phyloP scores from a whole-genome alignment of 768 basidiomycete genomes.

The Boletus sp. region DNA sequence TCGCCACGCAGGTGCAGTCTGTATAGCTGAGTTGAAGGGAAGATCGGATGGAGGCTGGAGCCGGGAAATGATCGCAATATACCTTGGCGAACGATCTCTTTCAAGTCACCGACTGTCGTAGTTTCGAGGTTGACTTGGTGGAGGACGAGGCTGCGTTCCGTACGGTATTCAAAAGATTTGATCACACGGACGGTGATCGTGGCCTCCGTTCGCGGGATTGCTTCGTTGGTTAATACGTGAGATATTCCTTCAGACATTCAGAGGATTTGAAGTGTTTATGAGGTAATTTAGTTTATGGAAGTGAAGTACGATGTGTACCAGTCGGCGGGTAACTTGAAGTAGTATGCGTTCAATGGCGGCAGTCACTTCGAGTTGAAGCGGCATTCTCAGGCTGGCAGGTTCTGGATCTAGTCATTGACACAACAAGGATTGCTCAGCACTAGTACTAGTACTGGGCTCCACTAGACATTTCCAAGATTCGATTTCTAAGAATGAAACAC shows the following conservation, averaged over 20 bases:
- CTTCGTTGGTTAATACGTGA: conserved; percentile 58
- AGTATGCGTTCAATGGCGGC: too few species aligned
- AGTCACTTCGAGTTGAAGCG: too few species aligned
- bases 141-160: conserved; percentile 83
- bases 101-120: conserved; percentile 78
- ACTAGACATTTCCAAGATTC: too few species aligned
- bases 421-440: too few species aligned
- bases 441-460: too few species aligned
- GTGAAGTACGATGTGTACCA: too few species aligned
- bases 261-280: background rate
- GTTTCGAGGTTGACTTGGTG: conserved; percentile 75
- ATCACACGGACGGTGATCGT: conserved; percentile 90
- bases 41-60: conserved; percentile 2
- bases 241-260: conserved; percentile 37
- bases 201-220: conserved; percentile 68
- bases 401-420: too few species aligned
- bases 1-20: conserved; percentile 80
- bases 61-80: conserved; percentile 12
- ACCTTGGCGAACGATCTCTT: conserved; percentile 71
- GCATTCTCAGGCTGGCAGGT: too few species aligned
- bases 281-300: too few species aligned
- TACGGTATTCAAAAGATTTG: conserved; percentile 93
- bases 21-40: conserved; percentile 51
- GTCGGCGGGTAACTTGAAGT: too few species aligned
- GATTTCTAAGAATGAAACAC: too few species aligned